Percentiles rank a stretch among this genome's conserved stretches.
phyloP scores from a whole-genome alignment of 2,329 filamentous ascomycete species.

The Xylogone sp. region DNA sequence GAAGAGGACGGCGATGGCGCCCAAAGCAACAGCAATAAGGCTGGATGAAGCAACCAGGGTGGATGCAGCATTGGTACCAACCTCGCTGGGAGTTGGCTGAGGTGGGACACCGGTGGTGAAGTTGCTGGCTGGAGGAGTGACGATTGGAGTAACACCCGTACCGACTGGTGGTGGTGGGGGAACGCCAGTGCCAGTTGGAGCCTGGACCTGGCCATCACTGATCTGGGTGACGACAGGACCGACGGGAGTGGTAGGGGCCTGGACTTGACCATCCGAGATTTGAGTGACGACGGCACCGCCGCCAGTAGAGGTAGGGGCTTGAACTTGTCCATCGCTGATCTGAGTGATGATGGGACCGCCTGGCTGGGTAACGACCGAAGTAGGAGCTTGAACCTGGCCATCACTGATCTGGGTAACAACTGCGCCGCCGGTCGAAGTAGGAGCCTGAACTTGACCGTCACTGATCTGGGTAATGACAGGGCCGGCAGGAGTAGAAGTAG shows the following conservation, averaged over 20 bases:
- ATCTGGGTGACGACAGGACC: constrained; percentile 23
- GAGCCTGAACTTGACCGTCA: constrained; percentile 29
- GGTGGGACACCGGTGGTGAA: too few species aligned
- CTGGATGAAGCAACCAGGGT: neutral
- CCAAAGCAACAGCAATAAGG: constrained; percentile 3
- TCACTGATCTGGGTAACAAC: constrained; percentile 21
- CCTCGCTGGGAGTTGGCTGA: too few species aligned
- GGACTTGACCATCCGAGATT: constrained; percentile 39
- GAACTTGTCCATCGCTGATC: constrained; percentile 28
- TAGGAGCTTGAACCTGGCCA: constrained; percentile 45
- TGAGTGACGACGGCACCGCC: constrained; percentile 27
- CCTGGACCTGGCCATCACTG: constrained; percentile 29
- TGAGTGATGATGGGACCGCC: too few species aligned
- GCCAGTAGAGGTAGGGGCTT: constrained; percentile 26
- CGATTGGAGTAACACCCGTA: too few species aligned
- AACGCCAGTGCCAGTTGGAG: neutral
- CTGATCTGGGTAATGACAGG: constrained; percentile 22
- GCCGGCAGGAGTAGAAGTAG: constrained; percentile 34
- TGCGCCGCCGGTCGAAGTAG: constrained; percentile 28
- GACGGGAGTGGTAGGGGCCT: constrained; percentile 40
- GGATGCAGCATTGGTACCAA: too few species aligned
- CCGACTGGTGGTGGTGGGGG: too few species aligned
- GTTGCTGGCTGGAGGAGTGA: too few species aligned
- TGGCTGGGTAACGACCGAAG: constrained; percentile 1
- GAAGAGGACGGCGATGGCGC: constrained; percentile 6